A percentile compares a stretch with the other conserved stretches of the same genome.
phyloP scores from a whole-genome alignment of 208 protist genomes.

The Spongospora subterranea region DNA sequence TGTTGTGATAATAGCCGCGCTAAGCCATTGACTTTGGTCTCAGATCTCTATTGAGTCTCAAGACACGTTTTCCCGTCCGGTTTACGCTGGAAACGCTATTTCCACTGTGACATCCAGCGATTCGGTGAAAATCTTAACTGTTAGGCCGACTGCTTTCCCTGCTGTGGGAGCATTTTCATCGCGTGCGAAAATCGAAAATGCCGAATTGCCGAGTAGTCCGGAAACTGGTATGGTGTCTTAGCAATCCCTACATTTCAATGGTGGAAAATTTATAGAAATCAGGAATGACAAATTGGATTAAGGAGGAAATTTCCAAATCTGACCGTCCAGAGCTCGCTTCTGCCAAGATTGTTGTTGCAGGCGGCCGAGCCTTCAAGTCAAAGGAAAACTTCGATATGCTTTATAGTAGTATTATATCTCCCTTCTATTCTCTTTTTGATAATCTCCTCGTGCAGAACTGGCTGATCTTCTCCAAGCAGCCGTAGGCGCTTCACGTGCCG shows the following conservation, averaged over 20 bases:
- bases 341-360: slow-evolving; percentile 88
- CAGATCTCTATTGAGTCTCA: slow-evolving; percentile 81
- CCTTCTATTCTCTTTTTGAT: neutral
- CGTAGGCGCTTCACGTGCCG: slow-evolving; percentile 93
- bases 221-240: slow-evolving; percentile 32
- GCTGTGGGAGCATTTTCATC: neutral
- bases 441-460: slow-evolving; percentile 39
- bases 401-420: slow-evolving; percentile 69
- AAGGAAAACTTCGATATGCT: slow-evolving; percentile 96
- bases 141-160: slow-evolving; percentile 88
- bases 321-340: slow-evolving; percentile 91
- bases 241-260: neutral
- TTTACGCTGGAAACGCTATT: slow-evolving; percentile 97
- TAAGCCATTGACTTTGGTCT: neutral
- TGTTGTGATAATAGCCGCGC: neutral
- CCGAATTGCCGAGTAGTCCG: slow-evolving; percentile 58
- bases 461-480: slow-evolving; percentile 66
- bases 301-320: slow-evolving; percentile 73
- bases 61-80: slow-evolving; percentile 92
- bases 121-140: slow-evolving; percentile 88
- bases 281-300: slow-evolving; percentile 67
- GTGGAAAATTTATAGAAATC: neutral
- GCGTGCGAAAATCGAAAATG: slow-evolving; percentile 75
- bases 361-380: slow-evolving; percentile 93
- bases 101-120: slow-evolving; percentile 88